These are phyloP conservation scores for Myxozyma sirexii DNA, from an alignment of 805 yeast genomes.

Conservation along the genomic window DNA sequence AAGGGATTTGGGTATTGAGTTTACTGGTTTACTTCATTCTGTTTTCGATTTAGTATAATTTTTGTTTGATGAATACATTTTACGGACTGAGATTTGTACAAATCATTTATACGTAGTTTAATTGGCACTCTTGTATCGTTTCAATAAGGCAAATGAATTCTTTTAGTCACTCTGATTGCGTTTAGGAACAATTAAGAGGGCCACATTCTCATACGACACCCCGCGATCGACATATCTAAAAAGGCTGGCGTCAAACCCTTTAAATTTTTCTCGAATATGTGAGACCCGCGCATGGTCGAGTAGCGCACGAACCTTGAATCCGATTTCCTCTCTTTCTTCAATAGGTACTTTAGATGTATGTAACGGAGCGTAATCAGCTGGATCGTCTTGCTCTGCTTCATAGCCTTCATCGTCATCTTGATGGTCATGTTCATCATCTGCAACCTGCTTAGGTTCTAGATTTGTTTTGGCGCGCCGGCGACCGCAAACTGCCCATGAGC, in stretches of 20 bases:
- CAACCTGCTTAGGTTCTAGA: background rate
- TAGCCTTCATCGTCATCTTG: slow-evolving; percentile 41
- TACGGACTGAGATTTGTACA: too few relatives aligned
- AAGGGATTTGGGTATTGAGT: background rate
- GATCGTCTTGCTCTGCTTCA: slow-evolving; percentile 38
- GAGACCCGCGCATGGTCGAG: slow-evolving; percentile 71
- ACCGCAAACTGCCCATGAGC: slow-evolving; percentile 91
- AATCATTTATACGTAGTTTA: too few relatives aligned
- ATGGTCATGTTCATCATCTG: slow-evolving; percentile 4
- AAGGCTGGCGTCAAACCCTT: slow-evolving; percentile 47
- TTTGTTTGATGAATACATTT: too few relatives aligned
- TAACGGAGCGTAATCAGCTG: slow-evolving; percentile 33
- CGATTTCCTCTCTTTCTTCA: slow-evolving; percentile 59
- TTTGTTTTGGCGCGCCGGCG: slow-evolving; percentile 41
- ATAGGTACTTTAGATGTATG: slow-evolving; percentile 54
- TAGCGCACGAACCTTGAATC: slow-evolving; percentile 68
- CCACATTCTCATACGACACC: slow-evolving; percentile 72
- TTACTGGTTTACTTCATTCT: too few relatives aligned
- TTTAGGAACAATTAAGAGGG: slow-evolving; percentile 44
- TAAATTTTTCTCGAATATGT: slow-evolving; percentile 46
- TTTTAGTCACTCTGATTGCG: background rate
- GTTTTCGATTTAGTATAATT: too few relatives aligned
- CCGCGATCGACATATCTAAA: slow-evolving; percentile 60
- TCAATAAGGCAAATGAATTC: too few relatives aligned
- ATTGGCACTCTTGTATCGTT: too few relatives aligned